Conservation (phyloP, 805 yeast species). For the Pichia cabralensis region DNA sequence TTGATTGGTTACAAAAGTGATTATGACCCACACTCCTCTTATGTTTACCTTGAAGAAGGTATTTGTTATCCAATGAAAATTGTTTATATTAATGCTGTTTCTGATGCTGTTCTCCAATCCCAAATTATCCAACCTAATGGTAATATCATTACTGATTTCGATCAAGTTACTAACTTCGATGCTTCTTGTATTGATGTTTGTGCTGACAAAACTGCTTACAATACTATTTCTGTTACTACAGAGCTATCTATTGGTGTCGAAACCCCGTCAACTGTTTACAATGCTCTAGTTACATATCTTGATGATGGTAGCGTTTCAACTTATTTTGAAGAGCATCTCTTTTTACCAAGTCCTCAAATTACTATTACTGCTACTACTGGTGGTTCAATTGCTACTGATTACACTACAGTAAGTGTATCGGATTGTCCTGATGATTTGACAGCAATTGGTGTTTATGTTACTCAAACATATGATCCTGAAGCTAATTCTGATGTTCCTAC, state of each 20-base stretch:
- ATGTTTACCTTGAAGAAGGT: constrained; percentile 8
- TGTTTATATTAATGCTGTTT: constrained; percentile 5
- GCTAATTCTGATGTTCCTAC: background rate
- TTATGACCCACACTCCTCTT: constrained; percentile 2
- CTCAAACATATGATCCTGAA: background rate
- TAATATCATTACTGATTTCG: background rate
- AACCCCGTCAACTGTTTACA: constrained; percentile 1
- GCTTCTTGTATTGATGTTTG: background rate
- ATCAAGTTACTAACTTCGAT: constrained; percentile 2
- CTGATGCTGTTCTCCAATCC: constrained; percentile 5
- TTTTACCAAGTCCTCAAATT: background rate
- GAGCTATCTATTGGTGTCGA: background rate
- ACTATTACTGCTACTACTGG: background rate
- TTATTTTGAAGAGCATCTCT: constrained; percentile 1
- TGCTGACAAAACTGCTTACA: background rate
- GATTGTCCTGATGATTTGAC: background rate
- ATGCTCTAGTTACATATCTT: background rate
- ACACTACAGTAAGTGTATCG: no score
- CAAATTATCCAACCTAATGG: constrained; percentile 9
- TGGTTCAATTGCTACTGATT: background rate
- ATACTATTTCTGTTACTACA: constrained; percentile 2
- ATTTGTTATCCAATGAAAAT: constrained; percentile 12
- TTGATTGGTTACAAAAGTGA: constrained; percentile 2
- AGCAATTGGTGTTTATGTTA: background rate
- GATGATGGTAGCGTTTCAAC: constrained; percentile 1